phyloP scores from a whole-genome alignment of 2,329 filamentous ascomycete genomes.

The Calonectria hongkongensis region DNA sequence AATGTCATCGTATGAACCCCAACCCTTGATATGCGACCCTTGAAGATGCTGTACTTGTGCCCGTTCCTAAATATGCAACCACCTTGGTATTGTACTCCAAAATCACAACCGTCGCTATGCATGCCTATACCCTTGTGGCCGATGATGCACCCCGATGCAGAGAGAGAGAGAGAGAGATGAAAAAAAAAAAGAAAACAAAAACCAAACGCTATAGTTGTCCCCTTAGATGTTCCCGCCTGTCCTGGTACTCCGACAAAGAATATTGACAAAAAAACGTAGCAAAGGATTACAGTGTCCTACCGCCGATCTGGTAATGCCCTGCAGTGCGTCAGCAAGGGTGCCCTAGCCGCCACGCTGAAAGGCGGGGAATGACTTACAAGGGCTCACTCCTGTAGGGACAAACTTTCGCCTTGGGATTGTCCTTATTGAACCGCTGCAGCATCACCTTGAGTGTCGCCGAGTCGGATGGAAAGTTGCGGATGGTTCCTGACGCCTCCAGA shows the following conservation, averaged over 20 bases:
- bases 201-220: conserved; percentile 26
- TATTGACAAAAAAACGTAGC: conserved; percentile 28
- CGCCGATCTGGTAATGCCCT: conserved; percentile 50
- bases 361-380: conserved; percentile 51
- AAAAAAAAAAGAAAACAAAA: conserved; percentile 34
- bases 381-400: conserved; percentile 54
- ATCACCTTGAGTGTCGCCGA: conserved; percentile 49
- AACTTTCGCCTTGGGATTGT: conserved; percentile 50
- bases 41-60: conserved; percentile 24
- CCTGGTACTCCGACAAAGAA: conserved; percentile 41
- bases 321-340: conserved; percentile 51
- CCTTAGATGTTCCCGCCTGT: conserved; percentile 19
- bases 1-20: conserved; percentile 3
- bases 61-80: conserved; percentile 46
- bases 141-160: conserved; percentile 49
- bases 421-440: conserved; percentile 50
- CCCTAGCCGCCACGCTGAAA: conserved; percentile 36
- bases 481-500: conserved; percentile 23
- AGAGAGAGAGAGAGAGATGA: conserved; percentile 6
- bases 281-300: conserved; percentile 40
- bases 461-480: conserved; percentile 43
- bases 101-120: conserved; percentile 49
- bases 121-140: conserved; percentile 42
- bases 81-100: conserved; percentile 49
- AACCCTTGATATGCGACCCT: conserved; percentile 30